Evolutionary conservation across 495 filamentous ascomycete genomes (phyloP).

Genomic region (Durotheca rogersii): DNA sequence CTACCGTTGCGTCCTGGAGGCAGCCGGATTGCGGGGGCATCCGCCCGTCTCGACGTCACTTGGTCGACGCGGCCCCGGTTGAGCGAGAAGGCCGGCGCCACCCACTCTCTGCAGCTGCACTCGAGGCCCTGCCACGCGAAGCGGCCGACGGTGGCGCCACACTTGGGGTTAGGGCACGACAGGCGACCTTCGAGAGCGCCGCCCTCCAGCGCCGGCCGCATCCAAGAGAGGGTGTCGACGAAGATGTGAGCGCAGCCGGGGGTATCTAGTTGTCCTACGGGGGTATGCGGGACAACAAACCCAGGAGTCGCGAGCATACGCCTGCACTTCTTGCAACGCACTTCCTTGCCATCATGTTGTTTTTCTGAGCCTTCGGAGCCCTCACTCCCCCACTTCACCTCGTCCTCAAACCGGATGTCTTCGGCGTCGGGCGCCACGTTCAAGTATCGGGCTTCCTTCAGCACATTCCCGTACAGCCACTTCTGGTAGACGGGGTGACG

Average conservation of each 20-base stretch:
- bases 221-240: slow-evolving; percentile 89
- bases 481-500: slow-evolving; percentile 74
- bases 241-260: slow-evolving; percentile 76
- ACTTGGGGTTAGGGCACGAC: slow-evolving; percentile 75
- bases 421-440: slow-evolving; percentile 65
- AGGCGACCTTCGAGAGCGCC: slow-evolving; percentile 79
- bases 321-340: slow-evolving; percentile 68
- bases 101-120: slow-evolving; percentile 89
- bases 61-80: slow-evolving; percentile 81
- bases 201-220: slow-evolving; percentile 75
- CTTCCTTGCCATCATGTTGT: slow-evolving; percentile 42
- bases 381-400: slow-evolving; percentile 46
- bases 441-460: slow-evolving; percentile 69
- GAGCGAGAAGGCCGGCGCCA: slow-evolving; percentile 86
- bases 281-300: slow-evolving; percentile 46
- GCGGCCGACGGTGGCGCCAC: slow-evolving; percentile 77
- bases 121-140: slow-evolving; percentile 95
- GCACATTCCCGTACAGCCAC: slow-evolving; percentile 80
- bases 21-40: slow-evolving; percentile 27
- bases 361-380: slow-evolving; percentile 10
- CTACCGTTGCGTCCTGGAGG: slow-evolving; percentile 34
- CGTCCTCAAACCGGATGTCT: slow-evolving; percentile 82
- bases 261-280: slow-evolving; percentile 7
- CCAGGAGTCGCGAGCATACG: slow-evolving; percentile 46
- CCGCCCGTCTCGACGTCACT: slow-evolving; percentile 35